These are phyloP conservation scores for Fusarium nygamai DNA, from an alignment of 2,329 filamentous ascomycete species.

Conservation along the genomic window DNA sequence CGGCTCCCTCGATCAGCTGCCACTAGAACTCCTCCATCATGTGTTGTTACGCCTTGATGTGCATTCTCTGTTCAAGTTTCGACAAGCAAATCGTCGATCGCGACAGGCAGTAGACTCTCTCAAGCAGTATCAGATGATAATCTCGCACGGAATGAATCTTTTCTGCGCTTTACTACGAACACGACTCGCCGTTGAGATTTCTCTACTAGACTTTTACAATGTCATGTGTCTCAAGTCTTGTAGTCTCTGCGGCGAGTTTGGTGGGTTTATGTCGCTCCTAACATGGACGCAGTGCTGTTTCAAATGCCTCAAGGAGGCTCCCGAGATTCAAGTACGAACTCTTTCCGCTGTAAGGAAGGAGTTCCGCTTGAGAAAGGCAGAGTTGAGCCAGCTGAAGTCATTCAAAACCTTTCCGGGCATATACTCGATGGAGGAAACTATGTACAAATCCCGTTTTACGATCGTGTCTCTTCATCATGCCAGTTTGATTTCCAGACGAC, in stretches of 20 bases:
- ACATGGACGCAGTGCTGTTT: constrained; percentile 46
- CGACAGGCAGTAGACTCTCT: constrained; percentile 43
- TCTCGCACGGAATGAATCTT: constrained; percentile 44
- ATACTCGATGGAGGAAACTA: not conserved
- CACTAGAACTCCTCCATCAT: constrained; percentile 17
- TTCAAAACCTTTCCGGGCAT: not conserved
- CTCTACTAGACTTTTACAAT: constrained; percentile 42
- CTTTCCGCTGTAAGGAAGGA: not conserved
- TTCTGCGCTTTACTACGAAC: constrained; percentile 48
- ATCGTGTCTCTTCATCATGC: not conserved
- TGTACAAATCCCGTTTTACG: not conserved
- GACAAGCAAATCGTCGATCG: constrained; percentile 43
- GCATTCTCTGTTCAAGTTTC: constrained; percentile 45
- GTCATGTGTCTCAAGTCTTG: constrained; percentile 45
- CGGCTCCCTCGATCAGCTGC: not conserved
- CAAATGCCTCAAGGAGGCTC: constrained; percentile 37
- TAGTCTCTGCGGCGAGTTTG: constrained; percentile 41
- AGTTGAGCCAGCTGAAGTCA: not conserved
- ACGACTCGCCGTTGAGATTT: constrained; percentile 36
- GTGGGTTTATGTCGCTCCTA: constrained; percentile 39
- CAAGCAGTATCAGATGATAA: constrained; percentile 41
- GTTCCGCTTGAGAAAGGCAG: not conserved
- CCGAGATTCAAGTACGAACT: not conserved
- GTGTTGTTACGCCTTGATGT: constrained; percentile 45
- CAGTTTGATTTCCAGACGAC: rapidly evolving